phyloP scores from a whole-genome alignment of 805 yeast species.

The Ogataea methanolica region DNA sequence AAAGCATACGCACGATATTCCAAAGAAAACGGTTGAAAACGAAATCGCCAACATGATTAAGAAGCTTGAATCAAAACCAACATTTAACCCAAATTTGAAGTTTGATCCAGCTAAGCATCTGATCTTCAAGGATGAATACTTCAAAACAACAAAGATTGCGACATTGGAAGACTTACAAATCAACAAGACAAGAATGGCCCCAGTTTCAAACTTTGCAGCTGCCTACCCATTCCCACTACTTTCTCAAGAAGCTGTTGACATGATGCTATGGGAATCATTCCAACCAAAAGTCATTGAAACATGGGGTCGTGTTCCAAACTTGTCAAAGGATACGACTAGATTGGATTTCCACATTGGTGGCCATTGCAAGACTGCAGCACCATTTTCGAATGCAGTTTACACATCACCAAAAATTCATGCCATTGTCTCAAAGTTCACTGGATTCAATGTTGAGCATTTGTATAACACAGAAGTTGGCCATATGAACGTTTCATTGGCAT shows the following conservation, averaged over 20 bases:
- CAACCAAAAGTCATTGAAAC: conserved; percentile 36
- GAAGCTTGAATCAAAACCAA: conserved; percentile 19
- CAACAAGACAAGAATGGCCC: conserved; percentile 25
- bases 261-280: conserved; percentile 50
- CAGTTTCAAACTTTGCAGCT: conserved; percentile 36
- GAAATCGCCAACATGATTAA: conserved; percentile 16
- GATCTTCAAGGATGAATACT: conserved; percentile 32
- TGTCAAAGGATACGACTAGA: conserved; percentile 27
- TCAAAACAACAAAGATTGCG: conserved; percentile 31
- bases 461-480: conserved; percentile 52
- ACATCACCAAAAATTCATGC: conserved; percentile 45
- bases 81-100: conserved; percentile 24
- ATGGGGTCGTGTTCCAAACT: conserved; percentile 36
- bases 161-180: conserved; percentile 35
- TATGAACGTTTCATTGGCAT: conserved; percentile 40
- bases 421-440: conserved; percentile 45
- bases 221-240: conserved; percentile 55
- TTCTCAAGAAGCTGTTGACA: conserved; percentile 52
- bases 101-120: conserved; percentile 36
- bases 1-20: conserved; percentile 17
- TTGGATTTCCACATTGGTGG: conserved; percentile 47
- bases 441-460: conserved; percentile 39
- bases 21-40: conserved; percentile 19
- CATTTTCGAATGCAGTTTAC: conserved; percentile 48
- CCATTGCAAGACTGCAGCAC: conserved; percentile 33